phyloP scores from a whole-genome alignment of 306 rosid genomes.

The Senna tora region DNA sequence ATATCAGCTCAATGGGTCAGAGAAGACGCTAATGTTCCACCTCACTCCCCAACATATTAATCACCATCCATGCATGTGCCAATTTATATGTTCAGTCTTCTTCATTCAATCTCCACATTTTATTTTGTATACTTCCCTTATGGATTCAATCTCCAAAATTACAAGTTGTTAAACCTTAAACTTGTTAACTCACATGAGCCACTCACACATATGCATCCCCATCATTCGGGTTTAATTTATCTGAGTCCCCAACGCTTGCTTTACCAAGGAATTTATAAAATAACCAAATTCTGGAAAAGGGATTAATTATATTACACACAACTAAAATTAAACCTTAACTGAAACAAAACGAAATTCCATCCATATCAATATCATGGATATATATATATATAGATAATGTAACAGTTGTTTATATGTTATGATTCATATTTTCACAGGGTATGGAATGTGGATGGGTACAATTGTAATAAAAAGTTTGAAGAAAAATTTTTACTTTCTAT shows the following conservation, averaged over 20 bases:
- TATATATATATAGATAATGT: no score
- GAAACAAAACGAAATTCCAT: background rate
- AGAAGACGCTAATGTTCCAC: conserved; percentile 41
- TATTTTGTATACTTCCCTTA: background rate
- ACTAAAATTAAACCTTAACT: no score
- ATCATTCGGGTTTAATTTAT: no score
- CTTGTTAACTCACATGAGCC: background rate
- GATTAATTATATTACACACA: no score
- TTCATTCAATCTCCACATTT: conserved; percentile 30
- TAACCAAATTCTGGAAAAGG: no score
- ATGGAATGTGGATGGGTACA: no score
- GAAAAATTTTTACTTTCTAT: no score
- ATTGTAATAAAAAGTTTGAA: no score
- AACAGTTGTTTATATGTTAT: no score
- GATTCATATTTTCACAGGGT: no score
- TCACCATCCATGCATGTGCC: background rate
- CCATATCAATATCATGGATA: background rate
- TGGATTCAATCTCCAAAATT: background rate
- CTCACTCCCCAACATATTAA: conserved; percentile 52
- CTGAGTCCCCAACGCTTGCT: no score
- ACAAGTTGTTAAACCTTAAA: background rate
- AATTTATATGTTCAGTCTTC: conserved; percentile 32
- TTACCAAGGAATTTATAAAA: no score
- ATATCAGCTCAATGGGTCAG: conserved; percentile 36
- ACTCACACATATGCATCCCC: background rate